Evolutionary conservation across 1,284 basidiomycete genomes (phyloP).

Genomic region (Hortiboletus rubellus): DNA sequence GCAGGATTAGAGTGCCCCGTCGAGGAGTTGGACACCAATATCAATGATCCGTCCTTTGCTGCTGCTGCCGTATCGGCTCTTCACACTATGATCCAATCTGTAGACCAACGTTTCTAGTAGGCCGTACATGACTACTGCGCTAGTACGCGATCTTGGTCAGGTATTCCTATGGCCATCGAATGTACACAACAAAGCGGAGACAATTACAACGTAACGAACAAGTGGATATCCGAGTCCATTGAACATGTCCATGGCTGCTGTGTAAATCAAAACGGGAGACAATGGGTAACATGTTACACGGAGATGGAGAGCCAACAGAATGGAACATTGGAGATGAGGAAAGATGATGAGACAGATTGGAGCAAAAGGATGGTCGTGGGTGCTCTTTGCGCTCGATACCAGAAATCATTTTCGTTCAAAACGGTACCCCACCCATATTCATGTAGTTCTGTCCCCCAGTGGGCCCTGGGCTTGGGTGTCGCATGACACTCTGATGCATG

Average conservation of each 20-base stretch:
- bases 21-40: slow-evolving; percentile 23
- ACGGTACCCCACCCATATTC: slow-evolving; percentile 47
- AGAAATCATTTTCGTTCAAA: slow-evolving; percentile 24
- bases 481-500: slow-evolving; percentile 80
- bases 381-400: slow-evolving; percentile 9
- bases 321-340: slow-evolving; percentile 9
- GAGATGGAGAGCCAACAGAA: slow-evolving; percentile 18
- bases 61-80: slow-evolving; percentile 16
- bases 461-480: slow-evolving; percentile 69
- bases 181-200: slow-evolving; percentile 14
- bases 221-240: slow-evolving; percentile 68
- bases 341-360: slow-evolving; percentile 21
- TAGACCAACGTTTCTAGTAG: background rate
- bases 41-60: slow-evolving; percentile 30
- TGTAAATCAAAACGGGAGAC: slow-evolving; percentile 29
- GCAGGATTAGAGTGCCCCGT: slow-evolving; percentile 19
- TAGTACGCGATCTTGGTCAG: background rate
- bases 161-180: slow-evolving; percentile 8
- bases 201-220: slow-evolving; percentile 55
- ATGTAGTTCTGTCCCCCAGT: slow-evolving; percentile 55
- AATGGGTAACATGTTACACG: slow-evolving; percentile 32
- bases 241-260: slow-evolving; percentile 55
- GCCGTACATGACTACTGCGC: background rate
- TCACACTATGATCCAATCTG: slow-evolving; percentile 22
- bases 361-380: slow-evolving; percentile 13